Evolutionary conservation across 805 yeast species (phyloP), one percentile per base, ranked within the genome.

Genomic region (Priceomyces melissophilus): DNA sequence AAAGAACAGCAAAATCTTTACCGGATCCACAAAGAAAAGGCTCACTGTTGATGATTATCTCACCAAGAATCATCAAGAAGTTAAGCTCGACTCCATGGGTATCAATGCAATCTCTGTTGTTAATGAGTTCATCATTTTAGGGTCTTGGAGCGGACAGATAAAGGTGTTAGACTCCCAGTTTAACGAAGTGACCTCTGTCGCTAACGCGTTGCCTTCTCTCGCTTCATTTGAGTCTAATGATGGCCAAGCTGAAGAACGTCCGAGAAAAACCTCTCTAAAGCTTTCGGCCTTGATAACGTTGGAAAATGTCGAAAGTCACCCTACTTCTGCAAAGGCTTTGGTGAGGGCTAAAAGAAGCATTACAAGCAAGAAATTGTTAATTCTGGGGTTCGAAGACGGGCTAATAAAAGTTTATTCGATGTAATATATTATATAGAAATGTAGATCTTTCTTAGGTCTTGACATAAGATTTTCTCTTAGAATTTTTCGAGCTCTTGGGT

Each of bases 351-450:
- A 37, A 29, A 44, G 48, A 38, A 48, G 49, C 23, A 39, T 48
- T 5, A 33, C 54, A 0, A 26, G 32, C 3, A 49, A 44, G 2
- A 45, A 52, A 10, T 57, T 70, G 52, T 45, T 78, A 1, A 72
- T 78, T 4, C 67, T 71, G 1, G 84, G 79, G 0, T 79, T 74
- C 35, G 76, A 74, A 37, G 83, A 80, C 46, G 83, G 84, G 2
- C 63, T 78, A 2, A 62, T 80, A 2, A 16, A 25, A 16, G 27
- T 42, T 16, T 20, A 20, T 17, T 27, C 25, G 16, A 35, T 10
- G 14, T 32, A 12, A 17, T 15, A 32, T 25, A 27, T 36, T 26
- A 32, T 32, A 7, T 32, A 15, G 4, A 30, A 8, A 30, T 32
- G 15, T 32, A 15, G 7, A 13, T 32, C 4, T 32, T 12, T 6